Percentiles rank a stretch among this genome's conserved stretches.
Conservation (phyloP, 257 asterid species). For the Solanum neorickii region DNA sequence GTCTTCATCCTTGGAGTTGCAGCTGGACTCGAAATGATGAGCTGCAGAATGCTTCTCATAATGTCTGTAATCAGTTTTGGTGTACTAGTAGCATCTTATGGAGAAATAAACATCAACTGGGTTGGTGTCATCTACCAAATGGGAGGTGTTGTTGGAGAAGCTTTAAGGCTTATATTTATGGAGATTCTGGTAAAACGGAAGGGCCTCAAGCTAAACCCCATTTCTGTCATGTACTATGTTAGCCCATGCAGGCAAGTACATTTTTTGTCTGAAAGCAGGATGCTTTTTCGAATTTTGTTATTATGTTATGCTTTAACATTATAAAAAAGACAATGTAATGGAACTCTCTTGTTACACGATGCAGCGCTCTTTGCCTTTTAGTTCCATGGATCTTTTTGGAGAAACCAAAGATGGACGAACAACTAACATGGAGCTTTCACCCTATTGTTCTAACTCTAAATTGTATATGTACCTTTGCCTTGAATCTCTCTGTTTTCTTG, state of each 20-base stretch:
- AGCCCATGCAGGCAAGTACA: conserved; percentile 11
- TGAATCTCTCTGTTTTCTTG: conserved; percentile 92
- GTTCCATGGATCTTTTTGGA: conserved; percentile 94
- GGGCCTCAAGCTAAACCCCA: conserved; percentile 5
- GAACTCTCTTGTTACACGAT: conserved; percentile 3
- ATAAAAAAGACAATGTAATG: neutral
- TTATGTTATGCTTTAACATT: neutral
- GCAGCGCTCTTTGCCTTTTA: conserved; percentile 93
- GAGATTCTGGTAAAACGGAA: conserved; percentile 9
- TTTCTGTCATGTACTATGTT: conserved; percentile 71
- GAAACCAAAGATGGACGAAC: conserved; percentile 79
- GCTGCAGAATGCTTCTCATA: conserved; percentile 82
- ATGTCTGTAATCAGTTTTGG: conserved; percentile 97
- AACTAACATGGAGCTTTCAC: conserved; percentile 63
- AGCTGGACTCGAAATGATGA: conserved; percentile 97
- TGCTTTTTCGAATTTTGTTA: neutral
- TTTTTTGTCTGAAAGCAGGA: neutral
- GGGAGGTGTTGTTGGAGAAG: conserved; percentile 39
- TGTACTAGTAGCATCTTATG: conserved; percentile 89
- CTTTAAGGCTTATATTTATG: conserved; percentile 10
- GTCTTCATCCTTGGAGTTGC: conserved; percentile 88
- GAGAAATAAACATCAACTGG: conserved; percentile 86
- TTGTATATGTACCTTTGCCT: conserved; percentile 88
- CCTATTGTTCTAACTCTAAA: conserved; percentile 59
- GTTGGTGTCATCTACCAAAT: conserved; percentile 96